Evolutionary conservation across 1,284 basidiomycete species (phyloP), one percentile per base, ranked within the genome.

Genomic region (Vanrija pseudolonga): DNA sequence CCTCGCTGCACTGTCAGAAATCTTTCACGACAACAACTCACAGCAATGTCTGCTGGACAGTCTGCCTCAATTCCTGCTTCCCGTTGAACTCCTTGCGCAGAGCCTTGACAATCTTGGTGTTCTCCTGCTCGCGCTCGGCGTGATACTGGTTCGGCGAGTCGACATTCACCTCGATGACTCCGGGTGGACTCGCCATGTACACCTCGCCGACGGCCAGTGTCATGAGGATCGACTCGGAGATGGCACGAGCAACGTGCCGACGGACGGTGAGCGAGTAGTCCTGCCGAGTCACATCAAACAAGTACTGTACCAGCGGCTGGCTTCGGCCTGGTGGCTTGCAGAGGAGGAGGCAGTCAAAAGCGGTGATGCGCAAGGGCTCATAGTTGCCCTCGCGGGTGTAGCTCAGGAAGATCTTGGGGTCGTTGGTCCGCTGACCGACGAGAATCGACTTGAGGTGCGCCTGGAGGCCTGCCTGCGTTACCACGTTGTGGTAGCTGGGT

Each of bases 301-400:
- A 81, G 71, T 98, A 98, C 23, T 85, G 84, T 80, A 92, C 87
- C 58, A 98, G 68, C 3, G 66, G 60, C 14, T 56, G 46, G 46
- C 76, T 78, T 48, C 80, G 76, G 19, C 80, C 78, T 1, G 82
- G 74, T 4, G 78, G 77, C 72, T 89, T 91, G 45, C 90, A 88
- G 54, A 98, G 80, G 76, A 98, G 86, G 4, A 99, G 81, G 19
- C 89, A 89, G 72, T 98, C 93, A 65, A 98, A 94, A 3, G 96
- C 95, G 3, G 89, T 85, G 48, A 92, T 82, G 26, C 96, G 88
- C 32, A 98, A 87, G 64, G 92, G 89, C 5, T 87, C 87, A 65
- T 89, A 94, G 70, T 96, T 96, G 42, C 93, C 94, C 74, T 95
- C 90, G 20, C 94, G 83, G 43, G 95, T 96, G 66, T 95, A 85